These are phyloP conservation scores for Neophaeococcomyces mojaviensis DNA, from an alignment of 2,329 filamentous ascomycete species.

Conservation along the genomic window DNA sequence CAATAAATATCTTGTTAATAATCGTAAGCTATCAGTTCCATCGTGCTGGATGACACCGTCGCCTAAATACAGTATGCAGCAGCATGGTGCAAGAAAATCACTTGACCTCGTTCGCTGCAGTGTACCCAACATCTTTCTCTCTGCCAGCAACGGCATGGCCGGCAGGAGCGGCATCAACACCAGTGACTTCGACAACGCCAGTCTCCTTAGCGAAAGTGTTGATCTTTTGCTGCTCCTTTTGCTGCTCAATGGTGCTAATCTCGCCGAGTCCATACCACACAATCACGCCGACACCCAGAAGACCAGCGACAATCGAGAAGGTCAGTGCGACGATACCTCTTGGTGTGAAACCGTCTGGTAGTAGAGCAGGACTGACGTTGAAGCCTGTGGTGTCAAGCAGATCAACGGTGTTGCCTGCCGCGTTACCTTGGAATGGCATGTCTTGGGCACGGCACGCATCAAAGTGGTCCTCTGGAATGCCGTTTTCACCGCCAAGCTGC, in stretches of 20 bases:
- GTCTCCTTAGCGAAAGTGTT: not conserved
- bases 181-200: not conserved
- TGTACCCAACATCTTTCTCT: not conserved
- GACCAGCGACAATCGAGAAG: conserved; percentile 61
- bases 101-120: too few relatives aligned
- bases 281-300: conserved; percentile 61
- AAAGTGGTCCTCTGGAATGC: conserved; percentile 19
- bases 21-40: too few relatives aligned
- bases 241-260: conserved; percentile 13
- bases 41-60: too few relatives aligned
- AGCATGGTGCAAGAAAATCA: too few relatives aligned
- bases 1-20: too few relatives aligned
- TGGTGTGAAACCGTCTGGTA: conserved; percentile 64
- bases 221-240: conserved; percentile 9
- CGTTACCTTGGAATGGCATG: conserved; percentile 53
- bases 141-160: not conserved
- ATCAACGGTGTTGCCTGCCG: conserved; percentile 62
- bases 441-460: conserved; percentile 32
- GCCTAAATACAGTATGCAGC: too few relatives aligned
- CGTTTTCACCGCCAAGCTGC: conserved; percentile 29
- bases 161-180: not conserved
- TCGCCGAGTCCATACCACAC: conserved; percentile 51
- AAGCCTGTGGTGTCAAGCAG: conserved; percentile 57
- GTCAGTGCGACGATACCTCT: conserved; percentile 66
- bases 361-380: conserved; percentile 45